Percentiles rank a stretch among this genome's conserved stretches.
Conservation (phyloP, 2,329 filamentous ascomycete genomes). For the Calonectria pseudoreteaudii region DNA sequence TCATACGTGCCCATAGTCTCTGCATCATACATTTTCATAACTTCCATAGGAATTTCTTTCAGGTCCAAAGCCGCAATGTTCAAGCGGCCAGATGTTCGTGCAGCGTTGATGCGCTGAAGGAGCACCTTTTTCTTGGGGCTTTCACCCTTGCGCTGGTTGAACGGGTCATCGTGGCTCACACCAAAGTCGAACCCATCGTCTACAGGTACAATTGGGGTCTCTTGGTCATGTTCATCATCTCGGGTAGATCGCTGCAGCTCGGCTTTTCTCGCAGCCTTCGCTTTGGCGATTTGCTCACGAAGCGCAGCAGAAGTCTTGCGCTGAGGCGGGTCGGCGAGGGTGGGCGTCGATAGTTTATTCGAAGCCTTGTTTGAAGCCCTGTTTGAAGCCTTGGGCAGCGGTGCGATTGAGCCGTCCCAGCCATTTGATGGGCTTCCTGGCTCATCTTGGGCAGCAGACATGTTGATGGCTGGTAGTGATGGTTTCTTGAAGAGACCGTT, state of each 20-base stretch:
- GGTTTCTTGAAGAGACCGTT: slow-evolving; percentile 68
- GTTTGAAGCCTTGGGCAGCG: slow-evolving; percentile 24
- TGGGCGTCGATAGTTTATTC: slow-evolving; percentile 31
- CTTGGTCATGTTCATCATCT: slow-evolving; percentile 14
- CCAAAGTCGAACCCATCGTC: slow-evolving; percentile 63
- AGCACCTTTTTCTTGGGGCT: slow-evolving; percentile 74
- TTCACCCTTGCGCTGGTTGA: slow-evolving; percentile 73
- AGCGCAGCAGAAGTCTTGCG: slow-evolving; percentile 82
- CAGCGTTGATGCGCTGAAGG: slow-evolving; percentile 77
- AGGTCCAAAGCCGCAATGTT: slow-evolving; percentile 90
- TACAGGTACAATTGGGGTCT: slow-evolving; percentile 57
- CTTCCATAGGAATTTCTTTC: slow-evolving; percentile 82
- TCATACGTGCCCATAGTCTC: slow-evolving; percentile 72
- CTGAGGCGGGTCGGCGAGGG: slow-evolving; percentile 30
- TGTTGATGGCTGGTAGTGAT: slow-evolving; percentile 56
- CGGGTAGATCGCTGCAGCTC: slow-evolving; percentile 51
- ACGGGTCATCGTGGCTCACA: slow-evolving; percentile 70
- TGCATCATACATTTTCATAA: slow-evolving; percentile 91
- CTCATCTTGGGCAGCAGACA: slow-evolving; percentile 29
- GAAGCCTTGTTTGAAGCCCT: slow-evolving; percentile 22
- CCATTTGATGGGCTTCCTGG: slow-evolving; percentile 33
- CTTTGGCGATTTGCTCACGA: slow-evolving; percentile 91
- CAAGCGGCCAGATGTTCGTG: slow-evolving; percentile 81
- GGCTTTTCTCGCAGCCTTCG: slow-evolving; percentile 82
- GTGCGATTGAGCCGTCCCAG: slow-evolving; percentile 48